Base-by-base conservation (phyloP, 768 basidiomycete species). In the Podaxis mareebaensis region DNA sequence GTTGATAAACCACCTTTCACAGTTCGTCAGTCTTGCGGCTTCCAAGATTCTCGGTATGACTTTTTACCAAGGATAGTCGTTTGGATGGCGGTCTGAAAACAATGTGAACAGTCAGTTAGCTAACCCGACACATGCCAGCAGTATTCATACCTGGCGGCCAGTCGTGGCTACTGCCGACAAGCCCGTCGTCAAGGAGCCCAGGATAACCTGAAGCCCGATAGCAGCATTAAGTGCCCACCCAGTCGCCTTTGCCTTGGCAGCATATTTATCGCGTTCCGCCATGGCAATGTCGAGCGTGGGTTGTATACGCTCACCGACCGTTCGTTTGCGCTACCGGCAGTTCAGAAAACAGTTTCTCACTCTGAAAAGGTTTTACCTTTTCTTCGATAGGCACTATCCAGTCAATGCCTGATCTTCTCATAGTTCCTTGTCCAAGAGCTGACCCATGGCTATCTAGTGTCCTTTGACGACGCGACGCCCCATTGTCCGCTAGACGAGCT, bases 111-210 rank as follows among this genome's bases (percentile, higher is more conserved):
- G 42, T 38, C n/a, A 42, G 30, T 12, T 49, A 17, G 24, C 15
- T 15, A 22, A 22, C 1, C 42, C 48, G 33, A 26, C 17, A 26
- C 4, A 10, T 40, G 48, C 20, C 53, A 58, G 24, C 48, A 38
- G 26, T 20, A 42, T 28, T 46, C 78, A 58, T 55, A 79, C 85
- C 76, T 80, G 76, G 7, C 64, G 75, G 6, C 78, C 81, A 20
- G 65, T 70, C 6, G 77, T 72, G 2, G 80, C 75, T 4, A 73
- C 68, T 24, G 86, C 85, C 0, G 88, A 79, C 15, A 90, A 65
- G 0, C 85, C 89, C 0, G 89, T 91, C 5, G 87, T 90, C 30
- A 91, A 74, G 2, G 89, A 82, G 5, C 88, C 89, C 30, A 91
- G 73, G 0, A 87, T 42, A 3, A 91, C 84, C 69, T 91, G 90